Evolutionary conservation across 108 stramenopile species (phyloP).

Genomic region (Poteriospumella lacustris): DNA sequence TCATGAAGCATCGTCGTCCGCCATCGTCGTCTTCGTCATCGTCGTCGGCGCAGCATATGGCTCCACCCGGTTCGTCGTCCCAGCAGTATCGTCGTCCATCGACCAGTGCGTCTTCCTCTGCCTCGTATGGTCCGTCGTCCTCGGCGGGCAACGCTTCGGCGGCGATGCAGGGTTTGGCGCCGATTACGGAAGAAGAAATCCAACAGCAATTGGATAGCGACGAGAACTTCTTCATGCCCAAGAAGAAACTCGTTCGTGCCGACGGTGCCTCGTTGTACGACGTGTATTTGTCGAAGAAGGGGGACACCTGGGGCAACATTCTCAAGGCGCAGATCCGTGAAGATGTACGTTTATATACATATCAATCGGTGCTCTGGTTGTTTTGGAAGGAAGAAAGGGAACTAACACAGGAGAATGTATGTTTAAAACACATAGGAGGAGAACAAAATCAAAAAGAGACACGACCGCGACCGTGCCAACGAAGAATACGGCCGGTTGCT

Average conservation of each 20-base stretch:
- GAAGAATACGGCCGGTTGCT: background rate
- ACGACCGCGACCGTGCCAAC: background rate
- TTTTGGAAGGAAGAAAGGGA: conserved; percentile 8
- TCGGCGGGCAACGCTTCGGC: background rate
- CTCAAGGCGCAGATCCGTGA: conserved; percentile 5
- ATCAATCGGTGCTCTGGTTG: background rate
- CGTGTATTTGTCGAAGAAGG: background rate
- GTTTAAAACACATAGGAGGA: no score
- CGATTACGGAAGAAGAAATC: no score
- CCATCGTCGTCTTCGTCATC: background rate
- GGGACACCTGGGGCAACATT: conserved; percentile 21
- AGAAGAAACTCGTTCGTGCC: background rate
- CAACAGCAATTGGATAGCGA: background rate
- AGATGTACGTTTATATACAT: conserved; percentile 15
- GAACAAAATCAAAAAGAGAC: no score
- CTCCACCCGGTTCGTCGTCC: background rate
- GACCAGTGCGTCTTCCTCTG: background rate
- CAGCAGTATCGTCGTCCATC: background rate
- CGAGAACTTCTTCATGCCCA: conserved; percentile 24
- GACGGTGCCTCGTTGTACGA: conserved; percentile 23
- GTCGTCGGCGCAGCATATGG: background rate
- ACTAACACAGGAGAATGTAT: background rate
- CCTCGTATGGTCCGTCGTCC: background rate
- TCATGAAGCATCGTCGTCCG: no score
- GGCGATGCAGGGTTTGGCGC: background rate